Evolutionary conservation across 2,329 filamentous ascomycete species (phyloP), one percentile per base, ranked within the genome.

Genomic region (Diaporthe batatas): DNA sequence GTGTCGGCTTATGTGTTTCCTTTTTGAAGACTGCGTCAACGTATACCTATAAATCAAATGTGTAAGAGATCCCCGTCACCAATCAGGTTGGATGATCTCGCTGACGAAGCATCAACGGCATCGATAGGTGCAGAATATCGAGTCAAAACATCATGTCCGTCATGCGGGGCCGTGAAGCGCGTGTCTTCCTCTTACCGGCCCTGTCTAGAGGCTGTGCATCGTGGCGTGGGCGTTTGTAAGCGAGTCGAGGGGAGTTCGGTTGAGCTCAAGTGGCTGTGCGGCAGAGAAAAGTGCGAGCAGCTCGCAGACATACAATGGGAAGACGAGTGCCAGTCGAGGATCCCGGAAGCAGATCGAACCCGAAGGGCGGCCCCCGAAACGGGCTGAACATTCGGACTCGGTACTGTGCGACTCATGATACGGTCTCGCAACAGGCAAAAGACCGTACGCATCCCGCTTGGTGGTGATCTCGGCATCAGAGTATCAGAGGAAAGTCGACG

Each of bases 201-300:
- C 36, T 72, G 71, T 39, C 32, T 11, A 11, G 34, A 55, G 16
- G 64, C 65, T 18, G n/a, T 49, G 10, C 14, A 6, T 6, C 55
- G 64, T 25, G 39, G 44, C 2, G 25, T 29, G 10, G 71, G 65
- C 5, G 32, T 70, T 18, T 72, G 65, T 34, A 23, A 34, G 18
- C 21, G 18, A 2, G 54, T 69, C 12, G 36, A 25, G 7, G 65
- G 71, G 11, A 42, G 49, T 2, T 49, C 23, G 4, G 49, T 70
- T 7, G 32, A 47, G 2, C 12, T 67, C 16, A 67, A 70, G 51
- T 73, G 67, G 58, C 58, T 70, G 7, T 73, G 71, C 34, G 49
- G 44, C 39, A 14, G 6, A 5, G 11, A 5, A n/a, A 23, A 47
- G 11, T 73, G 71, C 55, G 29, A 65, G n/a, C 34, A 58, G 39